A percentile compares a stretch with the other conserved stretches of the same genome.
These are phyloP conservation scores for Lagenaria siceraria DNA, from an alignment of 306 rosid species.

Conservation along the genomic window DNA sequence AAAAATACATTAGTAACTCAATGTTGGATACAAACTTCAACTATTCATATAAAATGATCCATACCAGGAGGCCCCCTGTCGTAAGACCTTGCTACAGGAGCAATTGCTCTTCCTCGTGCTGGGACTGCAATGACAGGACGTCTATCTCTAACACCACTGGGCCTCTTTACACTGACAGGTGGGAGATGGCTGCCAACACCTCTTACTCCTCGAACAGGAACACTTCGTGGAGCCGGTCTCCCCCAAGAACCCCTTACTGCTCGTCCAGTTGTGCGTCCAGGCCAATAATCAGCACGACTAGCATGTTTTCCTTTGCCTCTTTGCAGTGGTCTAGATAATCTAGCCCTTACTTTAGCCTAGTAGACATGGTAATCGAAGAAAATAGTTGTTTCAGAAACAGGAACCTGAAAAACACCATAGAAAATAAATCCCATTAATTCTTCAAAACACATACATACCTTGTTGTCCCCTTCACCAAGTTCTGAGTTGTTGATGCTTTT, in stretches of 20 bases:
- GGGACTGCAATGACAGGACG: conserved; percentile 60
- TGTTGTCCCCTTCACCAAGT: conserved; percentile 80
- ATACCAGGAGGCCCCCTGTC: conserved; percentile 80
- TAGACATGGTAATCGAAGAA: background rate
- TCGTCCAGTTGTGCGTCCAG: conserved; percentile 41
- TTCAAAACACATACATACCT: conserved; percentile 34
- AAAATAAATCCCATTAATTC: background rate
- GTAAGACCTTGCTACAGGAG: conserved; percentile 73
- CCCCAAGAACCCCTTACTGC: conserved; percentile 62
- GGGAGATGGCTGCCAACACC: conserved; percentile 58
- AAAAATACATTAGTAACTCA: background rate
- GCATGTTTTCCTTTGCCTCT: conserved; percentile 76
- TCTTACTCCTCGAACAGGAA: conserved; percentile 54
- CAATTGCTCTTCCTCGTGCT: conserved; percentile 49
- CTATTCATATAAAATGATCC: background rate
- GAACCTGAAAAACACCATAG: background rate
- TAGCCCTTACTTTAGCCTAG: conserved; percentile 93
- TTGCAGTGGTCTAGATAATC: conserved; percentile 94
- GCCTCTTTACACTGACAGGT: conserved; percentile 43
- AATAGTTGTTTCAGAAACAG: background rate
- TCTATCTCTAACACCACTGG: conserved; percentile 66
- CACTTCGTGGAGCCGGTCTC: conserved; percentile 49
- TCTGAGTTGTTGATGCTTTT: conserved; percentile 81
- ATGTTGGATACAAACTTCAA: background rate
- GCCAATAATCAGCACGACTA: conserved; percentile 59